Evolutionary conservation across 177 flowering plant species (phyloP).

Genomic region (Vitis hybrid): DNA sequence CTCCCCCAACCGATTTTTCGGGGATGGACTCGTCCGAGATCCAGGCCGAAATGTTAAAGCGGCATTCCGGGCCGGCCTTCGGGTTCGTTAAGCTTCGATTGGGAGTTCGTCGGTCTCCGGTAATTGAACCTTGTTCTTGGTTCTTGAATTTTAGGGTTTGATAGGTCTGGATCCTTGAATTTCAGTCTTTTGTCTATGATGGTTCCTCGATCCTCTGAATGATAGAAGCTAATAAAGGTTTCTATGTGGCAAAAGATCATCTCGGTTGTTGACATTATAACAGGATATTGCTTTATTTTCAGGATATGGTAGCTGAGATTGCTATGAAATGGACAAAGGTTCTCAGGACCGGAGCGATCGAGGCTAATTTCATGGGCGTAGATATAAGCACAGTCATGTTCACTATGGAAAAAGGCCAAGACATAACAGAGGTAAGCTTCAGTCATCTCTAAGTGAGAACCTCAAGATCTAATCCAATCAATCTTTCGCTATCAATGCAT

Average conservation of each 20-base stretch:
- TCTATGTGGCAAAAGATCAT: no score
- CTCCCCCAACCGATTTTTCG: conserved; percentile 55
- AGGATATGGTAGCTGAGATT: conserved; percentile 70
- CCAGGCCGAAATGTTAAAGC: conserved; percentile 66
- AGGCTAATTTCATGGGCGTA: conserved; percentile 66
- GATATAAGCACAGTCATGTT: conserved; percentile 85
- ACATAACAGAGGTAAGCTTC: conserved; percentile 38
- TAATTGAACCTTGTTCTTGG: conserved; percentile 11
- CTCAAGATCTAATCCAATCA: no score
- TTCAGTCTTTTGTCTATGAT: no score
- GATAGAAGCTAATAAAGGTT: neutral
- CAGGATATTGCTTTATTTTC: conserved; percentile 7
- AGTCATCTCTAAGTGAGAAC: neutral
- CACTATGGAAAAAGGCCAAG: conserved; percentile 61
- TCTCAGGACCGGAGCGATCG: conserved; percentile 65
- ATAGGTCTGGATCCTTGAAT: no score
- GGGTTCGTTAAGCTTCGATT: conserved; percentile 85
- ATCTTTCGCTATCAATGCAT: no score
- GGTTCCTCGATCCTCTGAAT: no score
- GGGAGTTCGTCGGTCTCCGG: conserved; percentile 59
- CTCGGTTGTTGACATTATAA: no score
- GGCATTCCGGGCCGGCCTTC: conserved; percentile 55
- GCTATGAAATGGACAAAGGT: conserved; percentile 84
- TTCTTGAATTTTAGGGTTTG: no score
- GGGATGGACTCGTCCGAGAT: conserved; percentile 41